phyloP scores from a whole-genome alignment of 345 rosid genomes.

The Eucalyptus curtisii region DNA sequence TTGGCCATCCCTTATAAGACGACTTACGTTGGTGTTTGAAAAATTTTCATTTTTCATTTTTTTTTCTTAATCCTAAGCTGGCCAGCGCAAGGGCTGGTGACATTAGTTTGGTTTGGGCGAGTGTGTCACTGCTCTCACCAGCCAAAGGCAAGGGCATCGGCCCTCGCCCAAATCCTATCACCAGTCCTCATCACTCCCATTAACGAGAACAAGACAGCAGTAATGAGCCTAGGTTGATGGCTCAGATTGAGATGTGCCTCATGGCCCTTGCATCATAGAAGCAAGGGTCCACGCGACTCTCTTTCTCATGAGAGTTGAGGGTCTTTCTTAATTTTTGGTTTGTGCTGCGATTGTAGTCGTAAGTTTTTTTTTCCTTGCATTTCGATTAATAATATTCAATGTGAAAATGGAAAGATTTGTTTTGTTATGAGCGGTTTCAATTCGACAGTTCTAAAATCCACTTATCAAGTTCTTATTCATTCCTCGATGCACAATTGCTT shows the following conservation, averaged over 20 bases:
- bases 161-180: fast-evolving
- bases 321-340: neutral
- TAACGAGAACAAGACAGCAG: neutral
- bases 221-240: neutral
- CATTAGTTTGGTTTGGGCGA: fast-evolving
- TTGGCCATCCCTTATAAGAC: too few relatives aligned
- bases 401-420: neutral
- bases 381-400: neutral
- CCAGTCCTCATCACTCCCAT: neutral
- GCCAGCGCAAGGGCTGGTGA: fast-evolving
- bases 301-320: neutral
- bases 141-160: neutral
- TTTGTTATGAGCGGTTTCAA: neutral
- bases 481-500: neutral
- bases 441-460: neutral
- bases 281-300: neutral
- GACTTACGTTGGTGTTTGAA: too few relatives aligned
- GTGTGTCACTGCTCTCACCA: neutral
- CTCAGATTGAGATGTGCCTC: neutral
- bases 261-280: neutral
- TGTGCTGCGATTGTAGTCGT: fast-evolving
- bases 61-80: too few relatives aligned
- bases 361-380: neutral
- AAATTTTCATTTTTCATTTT: too few relatives aligned
- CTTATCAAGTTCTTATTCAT: neutral